phyloP scores from a whole-genome alignment of 2,329 filamentous ascomycete species.

The Microdochium nivale region DNA sequence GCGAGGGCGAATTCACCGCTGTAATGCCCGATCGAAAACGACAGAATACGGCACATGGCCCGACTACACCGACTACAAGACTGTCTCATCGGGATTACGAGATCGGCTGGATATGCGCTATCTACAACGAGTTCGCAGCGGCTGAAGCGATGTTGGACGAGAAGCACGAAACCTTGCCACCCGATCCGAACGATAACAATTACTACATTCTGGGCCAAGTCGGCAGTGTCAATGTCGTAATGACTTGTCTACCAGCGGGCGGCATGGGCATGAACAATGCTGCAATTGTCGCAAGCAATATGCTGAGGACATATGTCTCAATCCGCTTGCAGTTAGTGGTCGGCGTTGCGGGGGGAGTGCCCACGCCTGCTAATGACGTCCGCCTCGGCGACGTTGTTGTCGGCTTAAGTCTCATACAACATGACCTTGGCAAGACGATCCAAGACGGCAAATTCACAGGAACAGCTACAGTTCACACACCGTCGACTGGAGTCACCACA shows the following conservation, averaged over 20 bases:
- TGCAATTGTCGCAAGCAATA: constrained; percentile 8
- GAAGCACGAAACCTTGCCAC: constrained; percentile 9
- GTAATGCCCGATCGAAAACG: no score
- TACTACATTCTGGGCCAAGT: constrained; percentile 12
- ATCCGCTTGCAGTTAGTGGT: constrained; percentile 14
- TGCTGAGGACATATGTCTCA: constrained; percentile 8
- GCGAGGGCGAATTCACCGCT: no score
- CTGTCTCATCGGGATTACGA: constrained; percentile 11
- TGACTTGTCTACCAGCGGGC: constrained; percentile 9
- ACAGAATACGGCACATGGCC: no score
- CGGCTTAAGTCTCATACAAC: constrained; percentile 6
- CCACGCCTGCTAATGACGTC: constrained; percentile 10
- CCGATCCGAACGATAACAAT: constrained; percentile 8
- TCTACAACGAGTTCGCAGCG: constrained; percentile 20
- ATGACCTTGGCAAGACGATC: constrained; percentile 6
- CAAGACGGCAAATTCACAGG: neutral
- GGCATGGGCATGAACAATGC: constrained; percentile 8
- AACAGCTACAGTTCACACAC: neutral
- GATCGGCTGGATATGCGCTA: constrained; percentile 22
- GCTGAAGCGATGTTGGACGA: constrained; percentile 19
- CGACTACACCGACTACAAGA: neutral
- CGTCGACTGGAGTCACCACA: neutral
- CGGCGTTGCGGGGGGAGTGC: constrained; percentile 17
- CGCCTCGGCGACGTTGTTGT: constrained; percentile 17
- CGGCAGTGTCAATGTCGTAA: constrained; percentile 8